Evolutionary conservation across 164 flowering plant species (phyloP).

Genomic region (Stephania cephalantha): DNA sequence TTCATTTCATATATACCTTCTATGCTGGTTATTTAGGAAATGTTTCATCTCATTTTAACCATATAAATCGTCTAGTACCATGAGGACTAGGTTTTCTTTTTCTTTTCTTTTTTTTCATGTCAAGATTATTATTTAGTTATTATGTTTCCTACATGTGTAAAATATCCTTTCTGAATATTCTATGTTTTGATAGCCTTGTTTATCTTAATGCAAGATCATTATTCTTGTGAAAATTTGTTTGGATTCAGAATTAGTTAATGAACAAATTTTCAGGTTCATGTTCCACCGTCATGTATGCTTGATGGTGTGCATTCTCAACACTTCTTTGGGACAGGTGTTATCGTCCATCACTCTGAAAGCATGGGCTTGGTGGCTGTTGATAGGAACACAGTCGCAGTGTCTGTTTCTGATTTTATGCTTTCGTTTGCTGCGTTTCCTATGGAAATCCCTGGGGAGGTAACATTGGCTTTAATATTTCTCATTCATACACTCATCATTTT

Average conservation of each 20-base stretch:
- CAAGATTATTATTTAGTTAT: neutral
- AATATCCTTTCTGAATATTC: neutral
- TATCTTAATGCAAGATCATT: neutral
- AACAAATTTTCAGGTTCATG: conserved; percentile 68
- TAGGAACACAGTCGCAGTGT: conserved; percentile 86
- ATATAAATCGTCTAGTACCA: neutral
- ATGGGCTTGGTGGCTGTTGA: conserved; percentile 87
- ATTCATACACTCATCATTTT: neutral
- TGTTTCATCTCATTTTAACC: neutral
- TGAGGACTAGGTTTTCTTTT: neutral
- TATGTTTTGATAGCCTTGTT: neutral
- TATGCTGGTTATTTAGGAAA: neutral
- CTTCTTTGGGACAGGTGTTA: conserved; percentile 90
- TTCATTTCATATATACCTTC: neutral
- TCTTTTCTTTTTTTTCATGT: neutral
- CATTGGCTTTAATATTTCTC: neutral
- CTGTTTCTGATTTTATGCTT: conserved; percentile 88
- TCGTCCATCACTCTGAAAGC: conserved; percentile 65
- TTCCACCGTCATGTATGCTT: conserved; percentile 89
- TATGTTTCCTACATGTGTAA: neutral
- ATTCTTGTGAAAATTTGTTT: neutral
- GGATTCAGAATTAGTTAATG: conserved; percentile 2
- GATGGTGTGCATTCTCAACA: conserved; percentile 96
- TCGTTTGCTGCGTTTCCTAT: conserved; percentile 96
- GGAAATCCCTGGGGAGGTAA: conserved; percentile 96